Conservation (phyloP, 2,329 filamentous ascomycete species). For the Coleophoma crateriformis region DNA sequence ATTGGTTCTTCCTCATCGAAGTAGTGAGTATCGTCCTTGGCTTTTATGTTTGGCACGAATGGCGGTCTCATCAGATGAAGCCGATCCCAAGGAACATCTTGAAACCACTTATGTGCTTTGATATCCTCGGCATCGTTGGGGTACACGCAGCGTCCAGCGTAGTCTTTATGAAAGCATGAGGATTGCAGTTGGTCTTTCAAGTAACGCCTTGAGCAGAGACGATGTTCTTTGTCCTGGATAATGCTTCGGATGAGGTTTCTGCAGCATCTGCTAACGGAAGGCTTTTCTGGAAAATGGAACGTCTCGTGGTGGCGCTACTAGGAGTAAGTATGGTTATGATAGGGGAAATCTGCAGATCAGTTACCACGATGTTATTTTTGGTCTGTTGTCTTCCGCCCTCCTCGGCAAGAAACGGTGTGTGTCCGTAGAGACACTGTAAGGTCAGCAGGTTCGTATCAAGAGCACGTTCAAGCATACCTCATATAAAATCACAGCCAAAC, state of each 20-base stretch:
- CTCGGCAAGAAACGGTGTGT: conserved; percentile 82
- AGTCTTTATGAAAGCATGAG: conserved; percentile 24
- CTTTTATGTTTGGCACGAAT: conserved; percentile 69
- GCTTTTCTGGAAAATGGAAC: conserved; percentile 65
- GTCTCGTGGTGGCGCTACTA: conserved; percentile 61
- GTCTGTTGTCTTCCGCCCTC: conserved; percentile 69
- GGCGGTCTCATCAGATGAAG: conserved; percentile 69
- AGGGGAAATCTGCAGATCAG: conserved; percentile 22
- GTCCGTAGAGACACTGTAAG: conserved; percentile 73
- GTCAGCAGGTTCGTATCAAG: neutral
- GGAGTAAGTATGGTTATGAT: neutral
- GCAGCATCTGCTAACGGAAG: conserved; percentile 62
- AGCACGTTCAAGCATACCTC: conserved; percentile 45
- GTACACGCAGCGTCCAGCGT: conserved; percentile 63
- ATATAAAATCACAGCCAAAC: conserved; percentile 87
- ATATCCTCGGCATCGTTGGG: conserved; percentile 83
- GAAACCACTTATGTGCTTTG: conserved; percentile 84
- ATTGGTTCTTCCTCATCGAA: conserved; percentile 81
- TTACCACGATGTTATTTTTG: conserved; percentile 76
- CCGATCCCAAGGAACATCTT: conserved; percentile 69
- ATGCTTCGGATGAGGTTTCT: conserved; percentile 71
- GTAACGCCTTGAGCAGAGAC: conserved; percentile 75
- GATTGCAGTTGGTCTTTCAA: conserved; percentile 48
- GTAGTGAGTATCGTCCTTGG: conserved; percentile 74
- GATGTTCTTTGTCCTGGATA: conserved; percentile 67